Evolutionary conservation across 352 stramenopile genomes (phyloP), one percentile per base, ranked within the genome.

Genomic region (Phytophthora podocarpi): DNA sequence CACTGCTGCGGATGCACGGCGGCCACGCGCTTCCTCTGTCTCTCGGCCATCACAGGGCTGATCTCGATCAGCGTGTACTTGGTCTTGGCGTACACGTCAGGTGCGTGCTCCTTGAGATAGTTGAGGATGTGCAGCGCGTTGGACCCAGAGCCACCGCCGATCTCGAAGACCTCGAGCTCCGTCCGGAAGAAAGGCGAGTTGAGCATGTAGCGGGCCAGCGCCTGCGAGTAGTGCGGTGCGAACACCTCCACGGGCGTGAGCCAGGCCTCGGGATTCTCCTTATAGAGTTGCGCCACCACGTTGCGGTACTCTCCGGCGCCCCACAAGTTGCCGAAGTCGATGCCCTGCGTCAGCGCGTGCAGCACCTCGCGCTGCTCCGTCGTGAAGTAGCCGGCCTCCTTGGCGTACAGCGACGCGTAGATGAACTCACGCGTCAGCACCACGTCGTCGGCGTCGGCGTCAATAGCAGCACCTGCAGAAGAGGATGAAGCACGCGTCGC

Each of bases 171-270:
- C 63, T 79, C 59, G 48, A 95, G 64, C 42, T 77, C 59, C 30
- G 78, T 59, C 36, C 76, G 65, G 37, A 70, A 67, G 49, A 83
- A 82, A 0, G 86, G 83, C 37, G 85, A 91, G 67, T 82, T 76
- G 23, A 96, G 72, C 72, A 97, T 95, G 74, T 96, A 97, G 32
- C 80, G 85, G 40, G 87, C 91, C 51, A 97, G 70, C 16, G 89
- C 90, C 16, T 93, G 70, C 49, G 88, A 97, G 71, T 97, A 97
- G 52, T 88, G 78, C 12, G 91, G 91, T 45, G 77, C 75, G 48
- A 97, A 97, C 21, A 96, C 79, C 53, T 97, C 89, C 8, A 96
- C 91, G 20, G 91, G 91, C 37, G 91, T 97, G 50, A 97, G 83
- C 87, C 87, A 97, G 24, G 87, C 88, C 70, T 96, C 88, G 15